Conservation (phyloP, 1,284 basidiomycete species). For the Lentinus polychrous region DNA sequence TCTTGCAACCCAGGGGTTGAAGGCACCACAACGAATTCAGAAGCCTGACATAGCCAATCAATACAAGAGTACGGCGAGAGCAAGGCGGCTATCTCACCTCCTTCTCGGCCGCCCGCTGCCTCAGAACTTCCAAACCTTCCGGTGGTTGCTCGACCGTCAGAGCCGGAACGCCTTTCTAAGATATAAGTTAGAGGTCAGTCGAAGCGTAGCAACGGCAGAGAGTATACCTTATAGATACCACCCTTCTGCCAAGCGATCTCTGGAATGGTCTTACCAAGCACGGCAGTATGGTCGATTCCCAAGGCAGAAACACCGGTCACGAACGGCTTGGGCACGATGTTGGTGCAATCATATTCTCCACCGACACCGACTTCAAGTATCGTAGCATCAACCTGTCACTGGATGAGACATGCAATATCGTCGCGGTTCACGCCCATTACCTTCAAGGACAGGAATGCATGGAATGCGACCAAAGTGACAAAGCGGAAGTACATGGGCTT, state of each 20-base stretch:
- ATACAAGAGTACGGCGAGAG: background rate
- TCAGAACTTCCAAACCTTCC: slow-evolving; percentile 64
- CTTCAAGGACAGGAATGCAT: slow-evolving; percentile 77
- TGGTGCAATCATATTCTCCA: slow-evolving; percentile 93
- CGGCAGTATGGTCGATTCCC: slow-evolving; percentile 89
- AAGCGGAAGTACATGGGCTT: slow-evolving; percentile 95
- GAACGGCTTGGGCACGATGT: slow-evolving; percentile 86
- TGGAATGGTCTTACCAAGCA: slow-evolving; percentile 84
- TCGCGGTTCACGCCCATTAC: slow-evolving; percentile 27
- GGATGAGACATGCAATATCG: background rate
- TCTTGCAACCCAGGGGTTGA: slow-evolving; percentile 38
- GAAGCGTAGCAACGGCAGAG: background rate
- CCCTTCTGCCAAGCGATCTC: slow-evolving; percentile 96
- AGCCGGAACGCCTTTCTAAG: slow-evolving; percentile 76
- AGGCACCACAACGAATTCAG: slow-evolving; percentile 57
- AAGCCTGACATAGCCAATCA: slow-evolving; percentile 15
- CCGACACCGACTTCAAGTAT: slow-evolving; percentile 97
- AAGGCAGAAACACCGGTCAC: slow-evolving; percentile 88
- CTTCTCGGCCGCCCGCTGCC: slow-evolving; percentile 57
- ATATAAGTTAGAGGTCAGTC: background rate
- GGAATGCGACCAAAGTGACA: slow-evolving; percentile 88
- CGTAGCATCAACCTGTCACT: slow-evolving; percentile 68
- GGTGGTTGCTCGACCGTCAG: slow-evolving; percentile 74
- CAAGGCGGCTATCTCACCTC: slow-evolving; percentile 35
- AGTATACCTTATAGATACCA: slow-evolving; percentile 86